Conservation (phyloP, 2,329 filamentous ascomycete genomes). For the Fusarium goolgardi region DNA sequence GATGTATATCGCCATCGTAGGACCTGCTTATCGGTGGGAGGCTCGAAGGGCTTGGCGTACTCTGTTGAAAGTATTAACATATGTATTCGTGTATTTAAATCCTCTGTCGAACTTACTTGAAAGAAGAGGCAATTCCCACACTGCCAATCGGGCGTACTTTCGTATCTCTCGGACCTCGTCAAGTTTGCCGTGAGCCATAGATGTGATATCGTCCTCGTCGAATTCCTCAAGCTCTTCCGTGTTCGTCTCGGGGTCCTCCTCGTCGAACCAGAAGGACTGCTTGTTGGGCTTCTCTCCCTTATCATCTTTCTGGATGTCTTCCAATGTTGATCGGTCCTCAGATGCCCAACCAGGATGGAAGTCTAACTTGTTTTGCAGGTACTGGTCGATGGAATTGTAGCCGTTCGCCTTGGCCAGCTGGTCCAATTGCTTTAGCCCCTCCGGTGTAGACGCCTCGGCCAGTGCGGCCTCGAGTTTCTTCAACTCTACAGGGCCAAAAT, state of each 20-base stretch:
- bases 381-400: conserved; percentile 50
- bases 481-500: conserved; percentile 46
- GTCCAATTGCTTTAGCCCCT: conserved; percentile 51
- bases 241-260: conserved; percentile 60
- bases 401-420: conserved; percentile 53
- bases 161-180: conserved; percentile 89
- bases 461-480: conserved; percentile 49
- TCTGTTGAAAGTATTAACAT: conserved; percentile 63
- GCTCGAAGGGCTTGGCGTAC: conserved; percentile 82
- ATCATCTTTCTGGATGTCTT: conserved; percentile 50
- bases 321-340: conserved; percentile 50
- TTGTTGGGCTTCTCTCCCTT: conserved; percentile 51
- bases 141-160: conserved; percentile 86
- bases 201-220: conserved; percentile 85
- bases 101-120: conserved; percentile 71
- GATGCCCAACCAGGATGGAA: conserved; percentile 48
- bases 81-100: background rate
- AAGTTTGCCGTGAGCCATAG: conserved; percentile 85
- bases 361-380: conserved; percentile 46
- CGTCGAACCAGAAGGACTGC: conserved; percentile 62
- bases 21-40: conserved; percentile 74
- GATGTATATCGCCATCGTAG: conserved; percentile 97
- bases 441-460: conserved; percentile 48
- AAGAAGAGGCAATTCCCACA: conserved; percentile 96
- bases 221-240: conserved; percentile 71